Evolutionary conservation across 176 grass and related monocot genomes (phyloP).

Genomic region (bread wheat (Triticum aestivum)): DNA sequence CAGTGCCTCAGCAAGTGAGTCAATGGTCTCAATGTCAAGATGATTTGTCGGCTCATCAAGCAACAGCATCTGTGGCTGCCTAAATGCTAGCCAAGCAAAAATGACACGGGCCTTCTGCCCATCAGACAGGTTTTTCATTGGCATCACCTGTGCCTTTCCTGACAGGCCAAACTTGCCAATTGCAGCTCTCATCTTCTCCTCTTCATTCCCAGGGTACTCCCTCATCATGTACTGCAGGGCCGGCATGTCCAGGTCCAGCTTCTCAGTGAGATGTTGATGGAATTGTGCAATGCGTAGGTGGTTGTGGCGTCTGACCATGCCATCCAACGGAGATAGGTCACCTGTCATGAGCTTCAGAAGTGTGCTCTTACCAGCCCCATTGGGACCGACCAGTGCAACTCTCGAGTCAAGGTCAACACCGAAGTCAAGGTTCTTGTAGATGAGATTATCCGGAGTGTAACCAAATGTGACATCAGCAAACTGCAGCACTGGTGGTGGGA

Average conservation of each 20-base stretch:
- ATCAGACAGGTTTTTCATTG: constrained; percentile 89
- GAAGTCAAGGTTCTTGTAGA: constrained; percentile 89
- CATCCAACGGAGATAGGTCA: constrained; percentile 67
- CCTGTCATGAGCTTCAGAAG: constrained; percentile 95
- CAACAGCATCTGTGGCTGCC: constrained; percentile 75
- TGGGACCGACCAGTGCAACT: constrained; percentile 81
- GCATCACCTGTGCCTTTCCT: constrained; percentile 96
- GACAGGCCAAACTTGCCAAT: constrained; percentile 87
- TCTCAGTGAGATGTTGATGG: constrained; percentile 89
- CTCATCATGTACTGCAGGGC: constrained; percentile 92
- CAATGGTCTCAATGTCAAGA: constrained; percentile 94
- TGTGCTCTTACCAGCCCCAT: constrained; percentile 93
- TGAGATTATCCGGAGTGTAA: constrained; percentile 75
- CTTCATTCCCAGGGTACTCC: constrained; percentile 91
- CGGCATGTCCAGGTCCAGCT: constrained; percentile 82
- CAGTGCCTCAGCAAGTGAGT: constrained; percentile 84
- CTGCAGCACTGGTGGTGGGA: constrained; percentile 88
- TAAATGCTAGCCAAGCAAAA: constrained; percentile 91
- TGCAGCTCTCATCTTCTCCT: constrained; percentile 85
- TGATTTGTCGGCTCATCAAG: constrained; percentile 93
- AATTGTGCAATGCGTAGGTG: constrained; percentile 88
- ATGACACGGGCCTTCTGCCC: constrained; percentile 85
- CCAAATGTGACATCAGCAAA: constrained; percentile 87
- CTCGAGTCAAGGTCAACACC: constrained; percentile 93
- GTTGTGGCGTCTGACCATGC: constrained; percentile 98